Evolutionary conservation across 495 filamentous ascomycete genomes (phyloP).

Genomic region (Podospora appendiculata): DNA sequence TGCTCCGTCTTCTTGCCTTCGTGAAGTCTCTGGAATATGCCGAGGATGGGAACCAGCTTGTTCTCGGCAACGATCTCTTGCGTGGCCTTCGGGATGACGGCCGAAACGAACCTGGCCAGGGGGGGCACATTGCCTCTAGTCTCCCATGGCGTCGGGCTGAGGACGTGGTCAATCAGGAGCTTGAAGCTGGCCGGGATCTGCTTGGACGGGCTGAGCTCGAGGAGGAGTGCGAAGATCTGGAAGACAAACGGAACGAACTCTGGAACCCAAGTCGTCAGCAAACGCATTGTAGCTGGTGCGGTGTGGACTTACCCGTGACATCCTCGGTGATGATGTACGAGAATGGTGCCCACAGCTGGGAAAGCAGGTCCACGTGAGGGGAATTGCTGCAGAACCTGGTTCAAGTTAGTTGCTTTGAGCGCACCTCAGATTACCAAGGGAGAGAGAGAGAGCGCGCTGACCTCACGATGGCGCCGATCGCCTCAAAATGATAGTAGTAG

Average conservation of each 20-base stretch:
- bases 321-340: constrained; percentile 66
- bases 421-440: background rate
- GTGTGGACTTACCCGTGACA: constrained; percentile 54
- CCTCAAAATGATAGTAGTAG: constrained; percentile 97
- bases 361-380: constrained; percentile 66
- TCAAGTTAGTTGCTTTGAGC: constrained; percentile 6
- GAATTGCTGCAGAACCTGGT: constrained; percentile 58
- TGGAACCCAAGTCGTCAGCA: constrained; percentile 21
- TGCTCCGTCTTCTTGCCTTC: constrained; percentile 64
- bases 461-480: constrained; percentile 87
- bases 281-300: background rate
- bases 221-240: constrained; percentile 83
- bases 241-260: constrained; percentile 97
- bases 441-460: constrained; percentile 24
- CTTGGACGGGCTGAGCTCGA: constrained; percentile 71
- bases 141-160: constrained; percentile 77
- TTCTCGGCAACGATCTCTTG: constrained; percentile 59
- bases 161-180: constrained; percentile 61
- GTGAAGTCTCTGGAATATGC: constrained; percentile 87
- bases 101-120: constrained; percentile 72
- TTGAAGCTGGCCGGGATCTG: constrained; percentile 70
- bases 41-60: constrained; percentile 70
- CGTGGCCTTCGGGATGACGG: constrained; percentile 71
- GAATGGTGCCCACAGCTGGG: constrained; percentile 70
- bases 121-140: constrained; percentile 88